Evolutionary conservation across 2,329 filamentous ascomycete genomes (phyloP).

Genomic region (Colletotrichum somersetense): DNA sequence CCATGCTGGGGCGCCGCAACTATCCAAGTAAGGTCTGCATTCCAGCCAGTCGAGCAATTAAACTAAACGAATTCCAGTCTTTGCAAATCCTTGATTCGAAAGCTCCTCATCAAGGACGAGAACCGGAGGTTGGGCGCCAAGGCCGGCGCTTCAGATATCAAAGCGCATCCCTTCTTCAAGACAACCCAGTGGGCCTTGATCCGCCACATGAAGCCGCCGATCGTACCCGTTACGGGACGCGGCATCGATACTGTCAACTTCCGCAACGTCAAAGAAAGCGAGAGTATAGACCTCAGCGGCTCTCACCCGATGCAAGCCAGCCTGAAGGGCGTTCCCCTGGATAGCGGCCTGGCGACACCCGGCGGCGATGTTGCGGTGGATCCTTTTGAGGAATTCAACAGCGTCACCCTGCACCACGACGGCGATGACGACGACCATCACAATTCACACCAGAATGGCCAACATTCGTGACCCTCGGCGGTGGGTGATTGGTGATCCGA

Average conservation of each 20-base stretch:
- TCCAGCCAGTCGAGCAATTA: constrained; percentile 19
- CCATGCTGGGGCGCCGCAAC: constrained; percentile 83
- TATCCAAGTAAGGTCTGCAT: constrained; percentile 78
- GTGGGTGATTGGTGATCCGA: not conserved
- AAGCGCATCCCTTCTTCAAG: constrained; percentile 95
- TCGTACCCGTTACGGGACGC: constrained; percentile 90
- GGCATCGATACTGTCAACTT: constrained; percentile 97
- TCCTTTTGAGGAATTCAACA: constrained; percentile 99
- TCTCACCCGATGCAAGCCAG: constrained; percentile 59
- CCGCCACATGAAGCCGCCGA: constrained; percentile 97
- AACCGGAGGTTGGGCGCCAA: constrained; percentile 92
- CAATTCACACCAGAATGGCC: constrained; percentile 45
- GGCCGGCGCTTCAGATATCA: constrained; percentile 96
- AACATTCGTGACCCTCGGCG: constrained; percentile 13
- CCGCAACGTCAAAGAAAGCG: constrained; percentile 96
- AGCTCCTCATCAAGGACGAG: constrained; percentile 98
- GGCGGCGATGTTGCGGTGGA: constrained; percentile 78
- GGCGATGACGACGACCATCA: constrained; percentile 80
- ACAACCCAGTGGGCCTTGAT: constrained; percentile 97
- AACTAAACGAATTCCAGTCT: constrained; percentile 67
- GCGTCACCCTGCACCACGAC: constrained; percentile 95
- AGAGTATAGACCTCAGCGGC: constrained; percentile 87
- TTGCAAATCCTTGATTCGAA: constrained; percentile 96
- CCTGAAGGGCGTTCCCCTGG: constrained; percentile 84
- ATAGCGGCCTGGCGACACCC: constrained; percentile 87